phyloP scores from a whole-genome alignment of 2,329 filamentous ascomycete genomes.

The Monilinia polystroma region DNA sequence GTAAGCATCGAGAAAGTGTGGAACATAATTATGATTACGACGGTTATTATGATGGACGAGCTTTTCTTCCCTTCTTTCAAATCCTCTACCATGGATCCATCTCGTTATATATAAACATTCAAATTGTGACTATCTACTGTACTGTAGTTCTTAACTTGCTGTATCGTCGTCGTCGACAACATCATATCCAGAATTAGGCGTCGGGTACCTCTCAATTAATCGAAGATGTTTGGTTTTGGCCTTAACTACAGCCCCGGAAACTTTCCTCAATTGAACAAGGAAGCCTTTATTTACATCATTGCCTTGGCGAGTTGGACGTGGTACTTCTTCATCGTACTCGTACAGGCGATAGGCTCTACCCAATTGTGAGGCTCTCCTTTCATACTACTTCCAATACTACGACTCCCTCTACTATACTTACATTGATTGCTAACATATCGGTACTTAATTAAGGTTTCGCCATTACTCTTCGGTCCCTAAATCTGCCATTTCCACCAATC shows the following conservation, averaged over 20 bases:
- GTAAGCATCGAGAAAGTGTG: background rate
- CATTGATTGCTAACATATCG: background rate
- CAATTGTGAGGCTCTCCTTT: slow-evolving; percentile 49
- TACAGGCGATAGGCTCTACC: slow-evolving; percentile 56
- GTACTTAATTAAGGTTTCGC: slow-evolving; percentile 47
- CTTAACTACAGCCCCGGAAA: background rate
- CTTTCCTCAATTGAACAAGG: slow-evolving; percentile 24
- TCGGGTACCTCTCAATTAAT: background rate
- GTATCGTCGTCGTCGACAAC: background rate
- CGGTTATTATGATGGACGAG: too few species aligned
- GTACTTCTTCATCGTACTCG: slow-evolving; percentile 51
- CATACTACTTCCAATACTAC: background rate
- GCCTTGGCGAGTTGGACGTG: slow-evolving; percentile 54
- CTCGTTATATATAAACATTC: background rate
- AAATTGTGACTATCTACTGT: background rate
- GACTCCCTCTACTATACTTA: background rate
- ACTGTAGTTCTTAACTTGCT: background rate
- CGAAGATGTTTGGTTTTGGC: background rate
- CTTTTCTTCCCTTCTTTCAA: too few species aligned
- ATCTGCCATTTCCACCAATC: slow-evolving; percentile 51
- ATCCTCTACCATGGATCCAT: too few species aligned
- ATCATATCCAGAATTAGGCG: background rate
- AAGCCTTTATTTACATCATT: slow-evolving; percentile 35
- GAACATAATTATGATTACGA: background rate
- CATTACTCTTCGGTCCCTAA: slow-evolving; percentile 52